Evolutionary conservation across 768 basidiomycete genomes (phyloP).

Genomic region (Panaeolus cyanescens): DNA sequence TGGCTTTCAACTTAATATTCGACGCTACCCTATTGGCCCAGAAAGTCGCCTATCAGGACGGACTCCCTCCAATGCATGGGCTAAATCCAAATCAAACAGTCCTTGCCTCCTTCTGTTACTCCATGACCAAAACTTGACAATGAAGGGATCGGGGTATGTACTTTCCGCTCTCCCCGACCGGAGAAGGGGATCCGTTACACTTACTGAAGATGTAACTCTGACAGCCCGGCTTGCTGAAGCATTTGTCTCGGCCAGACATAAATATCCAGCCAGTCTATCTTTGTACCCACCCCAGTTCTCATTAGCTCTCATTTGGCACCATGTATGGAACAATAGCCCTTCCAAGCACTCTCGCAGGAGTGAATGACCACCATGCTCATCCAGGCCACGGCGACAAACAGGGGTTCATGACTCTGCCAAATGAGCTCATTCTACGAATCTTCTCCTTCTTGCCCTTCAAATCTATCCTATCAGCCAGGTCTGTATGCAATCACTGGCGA

Average conservation of each 20-base stretch:
- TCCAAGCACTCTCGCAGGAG: neutral
- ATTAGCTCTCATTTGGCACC: neutral
- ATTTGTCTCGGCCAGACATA: conserved; percentile 2
- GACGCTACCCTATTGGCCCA: neutral
- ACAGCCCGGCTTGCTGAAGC: neutral
- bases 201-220: neutral
- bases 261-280: neutral
- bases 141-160: neutral
- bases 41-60: neutral
- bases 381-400: neutral
- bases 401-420: conserved; percentile 6
- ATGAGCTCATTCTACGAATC: conserved; percentile 11
- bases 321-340: neutral
- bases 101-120: neutral
- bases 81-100: neutral
- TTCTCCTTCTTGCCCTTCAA: conserved; percentile 5
- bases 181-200: neutral
- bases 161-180: neutral
- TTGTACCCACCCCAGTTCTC: neutral
- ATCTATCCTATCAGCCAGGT: conserved; percentile 10
- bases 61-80: neutral
- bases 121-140: neutral
- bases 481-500: conserved; percentile 9
- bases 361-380: neutral
- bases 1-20: neutral